Conservation (phyloP, 345 rosid species). For the Salix purpurea region DNA sequence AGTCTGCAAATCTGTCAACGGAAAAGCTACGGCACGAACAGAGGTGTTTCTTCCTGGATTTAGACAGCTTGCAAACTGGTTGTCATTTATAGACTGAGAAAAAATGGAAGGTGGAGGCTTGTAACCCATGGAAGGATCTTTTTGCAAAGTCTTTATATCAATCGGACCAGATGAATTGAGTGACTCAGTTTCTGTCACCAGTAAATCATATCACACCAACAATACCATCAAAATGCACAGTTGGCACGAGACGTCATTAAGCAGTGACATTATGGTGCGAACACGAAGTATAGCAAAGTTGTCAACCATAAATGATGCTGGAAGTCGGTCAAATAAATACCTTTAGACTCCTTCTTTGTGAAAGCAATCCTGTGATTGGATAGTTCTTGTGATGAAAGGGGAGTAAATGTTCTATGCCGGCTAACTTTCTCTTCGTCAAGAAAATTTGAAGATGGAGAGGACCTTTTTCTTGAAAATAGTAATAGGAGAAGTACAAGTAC, state of each 20-base stretch:
- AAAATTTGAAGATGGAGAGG: slow-evolving; percentile 61
- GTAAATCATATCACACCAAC: background rate
- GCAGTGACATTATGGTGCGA: too few species aligned
- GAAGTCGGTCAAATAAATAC: slow-evolving; percentile 19
- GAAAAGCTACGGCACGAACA: slow-evolving; percentile 37
- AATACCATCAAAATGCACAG: too few species aligned
- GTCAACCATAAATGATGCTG: too few species aligned
- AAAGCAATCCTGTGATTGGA: slow-evolving; percentile 28
- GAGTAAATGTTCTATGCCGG: slow-evolving; percentile 37
- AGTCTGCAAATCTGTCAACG: slow-evolving; percentile 58
- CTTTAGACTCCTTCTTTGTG: slow-evolving; percentile 32
- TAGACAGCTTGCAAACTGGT: slow-evolving; percentile 50
- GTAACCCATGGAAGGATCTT: slow-evolving; percentile 53
- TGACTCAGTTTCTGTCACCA: slow-evolving; percentile 36
- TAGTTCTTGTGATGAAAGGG: slow-evolving; percentile 49
- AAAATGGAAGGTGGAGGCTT: slow-evolving; percentile 44
- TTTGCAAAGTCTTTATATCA: slow-evolving; percentile 44
- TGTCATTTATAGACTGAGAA: slow-evolving; percentile 48
- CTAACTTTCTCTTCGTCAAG: slow-evolving; percentile 69
- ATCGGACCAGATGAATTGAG: slow-evolving; percentile 39
- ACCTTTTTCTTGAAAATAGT: slow-evolving; percentile 34
- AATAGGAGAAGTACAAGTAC: slow-evolving; percentile 35
- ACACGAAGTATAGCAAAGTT: too few species aligned
- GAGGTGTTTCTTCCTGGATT: slow-evolving; percentile 52
- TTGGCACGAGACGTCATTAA: too few species aligned